Conservation (phyloP, 2,329 filamentous ascomycete genomes). For the Didymella lethalis region DNA sequence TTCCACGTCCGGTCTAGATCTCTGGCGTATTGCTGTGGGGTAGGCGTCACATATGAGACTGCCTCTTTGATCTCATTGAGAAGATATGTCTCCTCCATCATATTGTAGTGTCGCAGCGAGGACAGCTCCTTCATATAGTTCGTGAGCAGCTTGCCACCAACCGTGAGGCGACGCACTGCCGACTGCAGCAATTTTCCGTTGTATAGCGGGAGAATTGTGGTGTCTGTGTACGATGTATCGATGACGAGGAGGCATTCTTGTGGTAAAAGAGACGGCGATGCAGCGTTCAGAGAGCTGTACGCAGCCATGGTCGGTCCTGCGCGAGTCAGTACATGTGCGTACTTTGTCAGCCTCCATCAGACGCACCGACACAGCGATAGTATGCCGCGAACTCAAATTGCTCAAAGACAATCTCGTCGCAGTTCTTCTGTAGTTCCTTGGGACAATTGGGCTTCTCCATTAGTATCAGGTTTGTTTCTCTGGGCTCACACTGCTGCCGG, state of each 20-base stretch:
- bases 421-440: constrained; percentile 82
- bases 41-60: constrained; percentile 79
- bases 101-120: constrained; percentile 90
- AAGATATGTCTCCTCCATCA: constrained; percentile 91
- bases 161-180: constrained; percentile 82
- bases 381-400: constrained; percentile 94
- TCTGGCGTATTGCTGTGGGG: constrained; percentile 65
- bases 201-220: constrained; percentile 86
- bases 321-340: constrained; percentile 4
- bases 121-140: constrained; percentile 91
- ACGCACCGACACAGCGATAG: constrained; percentile 73
- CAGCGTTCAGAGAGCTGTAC: constrained; percentile 66
- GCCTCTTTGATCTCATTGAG: constrained; percentile 97
- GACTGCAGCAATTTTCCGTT: constrained; percentile 80
- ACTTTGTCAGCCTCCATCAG: not conserved
- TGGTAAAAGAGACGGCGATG: constrained; percentile 60
- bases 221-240: constrained; percentile 92
- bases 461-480: constrained; percentile 82
- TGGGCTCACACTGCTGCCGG: constrained; percentile 68
- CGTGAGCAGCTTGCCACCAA: constrained; percentile 91
- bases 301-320: constrained; percentile 78
- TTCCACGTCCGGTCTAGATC: constrained; percentile 90
- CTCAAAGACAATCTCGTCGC: constrained; percentile 96
- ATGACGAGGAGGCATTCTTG: constrained; percentile 86
- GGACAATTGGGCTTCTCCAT: constrained; percentile 87